Base-by-base conservation (phyloP, 805 yeast species). In the Scheffersomyces coipomensis region DNA sequence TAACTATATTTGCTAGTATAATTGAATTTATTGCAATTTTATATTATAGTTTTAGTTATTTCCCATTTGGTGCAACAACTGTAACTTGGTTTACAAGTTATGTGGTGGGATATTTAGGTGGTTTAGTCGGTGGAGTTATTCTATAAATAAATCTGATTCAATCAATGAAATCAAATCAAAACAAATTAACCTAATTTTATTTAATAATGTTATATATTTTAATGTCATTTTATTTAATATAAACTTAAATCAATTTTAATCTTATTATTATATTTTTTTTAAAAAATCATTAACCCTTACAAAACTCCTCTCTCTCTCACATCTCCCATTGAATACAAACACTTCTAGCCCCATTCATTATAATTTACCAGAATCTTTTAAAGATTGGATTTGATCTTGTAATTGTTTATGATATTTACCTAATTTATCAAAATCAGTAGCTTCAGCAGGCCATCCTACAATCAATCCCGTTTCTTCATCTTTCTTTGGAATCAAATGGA, bases 381-480 rank as follows among this genome's bases (percentile, higher is more conserved):
- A 24, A 24, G 27, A n/a, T 27, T 27, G 6, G 15, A 27, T 27
- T 15, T 13, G 27, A 5, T 27, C 30, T 27, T 27, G 30, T 47
- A 90, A 60, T 44, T 79, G 73, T 51, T 79, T 78, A 56, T 88
- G 95, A 31, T 79, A 68, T 43, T 74, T 71, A 38, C 84, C 83
- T 57, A 90, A 69, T 38, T 82, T 79, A 11, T 72, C 89, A 62
- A 86, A 81, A 56, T 86, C 85, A 23, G 91, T 85, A 40, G 73
- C 78, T 52, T 81, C 78, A 15, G 89, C 83, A n/a, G 98, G 98
- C 98, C 99, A 93, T 19, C 93, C 96, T 23, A 91, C 88, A 25
- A 74, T 75, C 47, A 91, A 74, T 1, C 99, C 99, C 15, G 90
- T 71, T 29, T 75, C 74, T 2, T 63, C 68, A 52, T 81, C 83